Conservation (phyloP, 345 rosid species). For the Syzygium grande region DNA sequence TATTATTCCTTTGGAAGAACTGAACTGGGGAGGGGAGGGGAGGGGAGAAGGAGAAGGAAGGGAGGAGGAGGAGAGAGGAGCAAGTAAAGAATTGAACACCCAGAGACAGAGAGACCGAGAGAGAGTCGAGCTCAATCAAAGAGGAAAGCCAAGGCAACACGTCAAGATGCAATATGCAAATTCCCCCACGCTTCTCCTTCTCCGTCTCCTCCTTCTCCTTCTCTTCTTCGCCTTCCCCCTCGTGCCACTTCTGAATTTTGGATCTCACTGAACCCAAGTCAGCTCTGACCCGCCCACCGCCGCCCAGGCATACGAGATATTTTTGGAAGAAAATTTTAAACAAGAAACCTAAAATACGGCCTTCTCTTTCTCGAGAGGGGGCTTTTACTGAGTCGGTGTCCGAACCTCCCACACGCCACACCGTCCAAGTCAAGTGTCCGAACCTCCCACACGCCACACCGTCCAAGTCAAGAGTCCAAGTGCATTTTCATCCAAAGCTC, state of each 20-base stretch:
- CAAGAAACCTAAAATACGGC: too few relatives aligned
- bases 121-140: background rate
- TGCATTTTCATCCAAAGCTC: background rate
- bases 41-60: background rate
- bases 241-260: background rate
- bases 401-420: fast-evolving
- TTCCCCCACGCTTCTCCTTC: background rate
- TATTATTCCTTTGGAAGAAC: background rate
- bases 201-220: background rate
- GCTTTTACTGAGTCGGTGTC: too few relatives aligned
- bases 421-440: background rate
- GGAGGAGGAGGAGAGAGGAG: background rate
- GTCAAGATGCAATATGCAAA: background rate
- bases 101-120: background rate
- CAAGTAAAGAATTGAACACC: slow-evolving; percentile 3
- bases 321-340: background rate
- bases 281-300: background rate
- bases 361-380: too few relatives aligned
- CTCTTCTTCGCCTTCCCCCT: background rate
- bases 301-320: background rate
- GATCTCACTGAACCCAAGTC: background rate
- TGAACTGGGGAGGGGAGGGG: background rate
- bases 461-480: fast-evolving
- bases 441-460: fast-evolving
- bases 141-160: background rate